phyloP scores from a whole-genome alignment of 2,329 filamentous ascomycete species.

The Passalora sequoiae region DNA sequence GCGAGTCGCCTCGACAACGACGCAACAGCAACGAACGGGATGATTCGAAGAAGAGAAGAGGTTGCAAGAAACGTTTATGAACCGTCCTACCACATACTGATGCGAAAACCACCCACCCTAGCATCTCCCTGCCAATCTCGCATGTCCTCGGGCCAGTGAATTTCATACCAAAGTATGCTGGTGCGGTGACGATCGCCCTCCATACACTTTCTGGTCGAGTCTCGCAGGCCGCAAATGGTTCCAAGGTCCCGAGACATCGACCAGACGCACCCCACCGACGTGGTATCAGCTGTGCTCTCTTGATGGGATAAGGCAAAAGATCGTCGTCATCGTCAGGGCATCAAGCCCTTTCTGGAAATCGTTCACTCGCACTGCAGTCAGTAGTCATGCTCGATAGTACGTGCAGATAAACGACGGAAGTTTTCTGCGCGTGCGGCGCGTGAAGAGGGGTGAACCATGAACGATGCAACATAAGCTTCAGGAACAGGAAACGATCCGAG shows the following conservation, averaged over 20 bases:
- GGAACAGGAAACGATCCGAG: not conserved
- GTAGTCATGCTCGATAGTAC: no score
- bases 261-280: no score
- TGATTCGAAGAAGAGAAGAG: no score
- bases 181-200: not conserved
- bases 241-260: no score
- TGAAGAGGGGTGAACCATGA: not conserved
- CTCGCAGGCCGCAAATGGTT: not conserved
- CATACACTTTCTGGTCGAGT: not conserved
- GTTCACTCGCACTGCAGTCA: no score
- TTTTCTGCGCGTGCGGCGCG: not conserved
- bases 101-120: not conserved
- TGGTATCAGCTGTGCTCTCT: no score
- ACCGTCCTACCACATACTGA: not conserved
- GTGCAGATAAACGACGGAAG: not conserved
- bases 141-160: no score
- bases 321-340: constrained; percentile 1
- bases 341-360: no score
- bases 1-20: no score
- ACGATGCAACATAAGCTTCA: constrained; percentile 1
- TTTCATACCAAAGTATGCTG: no score
- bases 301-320: not conserved
- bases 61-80: not conserved
- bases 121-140: not conserved
- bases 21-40: no score